Conservation (phyloP, 306 rosid genomes). For the Quercus gilva region DNA sequence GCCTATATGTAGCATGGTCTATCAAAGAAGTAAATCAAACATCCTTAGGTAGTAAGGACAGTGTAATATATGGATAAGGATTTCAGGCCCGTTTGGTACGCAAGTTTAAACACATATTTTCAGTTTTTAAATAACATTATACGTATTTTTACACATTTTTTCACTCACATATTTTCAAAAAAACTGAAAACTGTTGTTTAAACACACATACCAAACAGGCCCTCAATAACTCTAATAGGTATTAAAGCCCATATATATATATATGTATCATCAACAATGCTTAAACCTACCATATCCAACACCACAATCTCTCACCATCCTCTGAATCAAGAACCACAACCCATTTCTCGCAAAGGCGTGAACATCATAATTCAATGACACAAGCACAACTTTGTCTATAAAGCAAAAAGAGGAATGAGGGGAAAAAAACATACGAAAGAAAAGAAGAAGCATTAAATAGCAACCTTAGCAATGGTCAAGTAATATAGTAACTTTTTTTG, state of each 20-base stretch:
- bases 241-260: constrained; percentile 23
- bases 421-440: constrained; percentile 9
- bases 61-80: constrained; percentile 30
- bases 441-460: constrained; percentile 31
- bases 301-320: constrained; percentile 24
- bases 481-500: constrained; percentile 32
- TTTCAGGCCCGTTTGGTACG: not conserved
- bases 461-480: constrained; percentile 24
- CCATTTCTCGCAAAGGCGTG: constrained; percentile 33
- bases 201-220: too few species aligned
- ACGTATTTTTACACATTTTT: rapidly evolving
- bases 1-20: constrained; percentile 14
- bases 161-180: too few species aligned
- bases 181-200: too few species aligned
- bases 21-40: not conserved
- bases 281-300: constrained; percentile 19
- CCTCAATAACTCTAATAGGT: constrained; percentile 15
- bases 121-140: too few species aligned
- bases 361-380: constrained; percentile 35
- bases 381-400: constrained; percentile 25
- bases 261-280: constrained; percentile 15
- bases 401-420: constrained; percentile 20
- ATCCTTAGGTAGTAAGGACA: constrained; percentile 17
- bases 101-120: too few species aligned
- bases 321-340: constrained; percentile 21